Conservation (phyloP, 2,329 filamentous ascomycete species). For the Ophiostoma quercus region DNA sequence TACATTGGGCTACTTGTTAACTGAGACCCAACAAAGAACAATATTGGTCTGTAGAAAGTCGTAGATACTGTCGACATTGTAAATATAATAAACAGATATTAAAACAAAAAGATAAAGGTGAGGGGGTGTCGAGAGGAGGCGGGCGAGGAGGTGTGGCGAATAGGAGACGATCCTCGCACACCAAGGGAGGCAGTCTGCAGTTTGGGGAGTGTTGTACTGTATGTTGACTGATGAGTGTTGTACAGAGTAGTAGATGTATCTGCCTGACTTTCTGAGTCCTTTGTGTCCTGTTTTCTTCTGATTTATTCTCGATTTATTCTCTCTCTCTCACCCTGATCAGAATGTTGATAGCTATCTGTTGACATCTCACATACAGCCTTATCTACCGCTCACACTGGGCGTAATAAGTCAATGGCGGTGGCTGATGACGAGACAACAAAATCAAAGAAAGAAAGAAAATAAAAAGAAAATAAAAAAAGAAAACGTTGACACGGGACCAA, state of each 20-base stretch:
- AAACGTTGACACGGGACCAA: conserved; percentile 4
- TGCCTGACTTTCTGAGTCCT: too few species aligned
- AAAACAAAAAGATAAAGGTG: not conserved
- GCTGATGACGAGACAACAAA: not conserved
- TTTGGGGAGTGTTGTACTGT: not conserved
- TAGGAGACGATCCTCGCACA: conserved; percentile 1
- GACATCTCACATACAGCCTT: not conserved
- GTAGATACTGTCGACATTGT: not conserved
- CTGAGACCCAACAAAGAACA: not conserved
- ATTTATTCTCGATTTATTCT: not conserved
- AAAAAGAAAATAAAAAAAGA: too few species aligned
- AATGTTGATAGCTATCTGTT: not conserved
- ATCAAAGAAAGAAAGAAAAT: not conserved
- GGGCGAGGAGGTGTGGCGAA: not conserved
- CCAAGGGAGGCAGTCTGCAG: not conserved
- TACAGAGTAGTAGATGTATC: not conserved
- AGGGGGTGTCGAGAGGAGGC: conserved; percentile 6
- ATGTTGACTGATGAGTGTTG: not conserved
- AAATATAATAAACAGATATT: not conserved
- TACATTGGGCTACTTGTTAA: not conserved
- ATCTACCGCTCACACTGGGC: not conserved
- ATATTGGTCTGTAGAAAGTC: not conserved
- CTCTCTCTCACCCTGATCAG: not conserved
- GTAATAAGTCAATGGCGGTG: not conserved
- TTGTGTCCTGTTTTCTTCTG: not conserved